Percentiles rank a stretch among this genome's conserved stretches.
phyloP scores from a whole-genome alignment of 1,284 basidiomycete species.

The Tilletia caries region DNA sequence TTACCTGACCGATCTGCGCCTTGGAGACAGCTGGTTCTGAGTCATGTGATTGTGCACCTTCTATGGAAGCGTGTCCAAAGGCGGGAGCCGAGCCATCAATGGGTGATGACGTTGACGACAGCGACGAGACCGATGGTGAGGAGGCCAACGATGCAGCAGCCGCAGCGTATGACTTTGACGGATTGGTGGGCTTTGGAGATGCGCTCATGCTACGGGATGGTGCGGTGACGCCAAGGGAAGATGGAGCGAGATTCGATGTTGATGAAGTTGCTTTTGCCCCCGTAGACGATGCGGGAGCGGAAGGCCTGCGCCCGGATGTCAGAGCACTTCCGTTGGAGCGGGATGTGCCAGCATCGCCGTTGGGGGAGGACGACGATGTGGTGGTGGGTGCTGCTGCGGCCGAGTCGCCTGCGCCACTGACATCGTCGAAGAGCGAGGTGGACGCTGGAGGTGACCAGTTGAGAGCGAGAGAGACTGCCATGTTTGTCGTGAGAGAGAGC shows the following conservation, averaged over 20 bases:
- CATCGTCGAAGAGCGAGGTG: conserved; percentile 33
- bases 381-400: background rate
- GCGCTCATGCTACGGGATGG: conserved; percentile 12
- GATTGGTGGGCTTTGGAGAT: background rate
- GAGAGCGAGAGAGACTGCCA: conserved; percentile 30
- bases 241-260: background rate
- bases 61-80: too few relatives aligned
- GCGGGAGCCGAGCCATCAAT: background rate
- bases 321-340: background rate
- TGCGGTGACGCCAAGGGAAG: background rate
- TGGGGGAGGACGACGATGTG: conserved; percentile 10
- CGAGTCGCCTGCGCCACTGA: background rate
- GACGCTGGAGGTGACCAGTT: conserved; percentile 33
- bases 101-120: background rate
- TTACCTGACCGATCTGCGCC: conserved; percentile 8
- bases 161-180: conserved; percentile 6
- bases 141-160: background rate
- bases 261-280: background rate
- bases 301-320: background rate
- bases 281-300: background rate
- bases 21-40: background rate
- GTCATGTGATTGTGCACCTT: conserved; percentile 10
- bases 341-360: background rate
- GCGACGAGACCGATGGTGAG: conserved; percentile 1
- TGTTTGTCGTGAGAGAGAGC: background rate